These are phyloP conservation scores for Hymenoscyphus fraxineus DNA, from an alignment of 2,329 filamentous ascomycete species.

Conservation along the genomic window DNA sequence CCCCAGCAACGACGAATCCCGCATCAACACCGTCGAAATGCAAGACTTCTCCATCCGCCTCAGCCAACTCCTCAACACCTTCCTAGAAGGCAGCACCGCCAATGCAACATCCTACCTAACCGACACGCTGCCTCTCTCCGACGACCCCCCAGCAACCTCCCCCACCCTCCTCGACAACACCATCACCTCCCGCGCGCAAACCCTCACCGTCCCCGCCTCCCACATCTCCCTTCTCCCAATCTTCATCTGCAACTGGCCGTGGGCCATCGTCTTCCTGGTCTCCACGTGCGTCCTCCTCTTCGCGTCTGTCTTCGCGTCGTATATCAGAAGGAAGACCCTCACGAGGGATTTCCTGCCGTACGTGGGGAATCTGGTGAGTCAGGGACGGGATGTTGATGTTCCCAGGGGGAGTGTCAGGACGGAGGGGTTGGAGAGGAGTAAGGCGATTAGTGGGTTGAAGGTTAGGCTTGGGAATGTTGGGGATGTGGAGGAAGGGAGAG, in stretches of 20 bases:
- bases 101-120: constrained; percentile 19
- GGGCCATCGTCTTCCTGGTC: constrained; percentile 19
- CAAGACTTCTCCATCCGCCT: constrained; percentile 21
- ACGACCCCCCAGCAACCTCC: not conserved
- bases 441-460: constrained; percentile 15
- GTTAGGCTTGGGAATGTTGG: constrained; percentile 26
- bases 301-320: constrained; percentile 14
- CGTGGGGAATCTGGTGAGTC: constrained; percentile 14
- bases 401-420: constrained; percentile 18
- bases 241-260: constrained; percentile 15
- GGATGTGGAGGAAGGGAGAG: constrained; percentile 18
- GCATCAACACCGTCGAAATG: constrained; percentile 17
- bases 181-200: constrained; percentile 3
- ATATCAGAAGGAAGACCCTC: constrained; percentile 14
- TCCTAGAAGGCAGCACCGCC: constrained; percentile 16
- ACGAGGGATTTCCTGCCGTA: constrained; percentile 18
- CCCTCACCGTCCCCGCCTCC: constrained; percentile 16
- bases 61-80: constrained; percentile 19
- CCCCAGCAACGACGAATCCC: constrained; percentile 9
- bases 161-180: constrained; percentile 7
- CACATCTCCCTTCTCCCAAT: not conserved
- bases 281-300: constrained; percentile 14
- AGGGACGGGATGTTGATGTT: constrained; percentile 16
- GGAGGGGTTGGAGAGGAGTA: constrained; percentile 13
- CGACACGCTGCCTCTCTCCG: not conserved